Percentiles rank a stretch among this genome's conserved stretches.
These are phyloP conservation scores for Tolypocladium pustulatum DNA, from an alignment of 2,329 filamentous ascomycete genomes.

Conservation along the genomic window DNA sequence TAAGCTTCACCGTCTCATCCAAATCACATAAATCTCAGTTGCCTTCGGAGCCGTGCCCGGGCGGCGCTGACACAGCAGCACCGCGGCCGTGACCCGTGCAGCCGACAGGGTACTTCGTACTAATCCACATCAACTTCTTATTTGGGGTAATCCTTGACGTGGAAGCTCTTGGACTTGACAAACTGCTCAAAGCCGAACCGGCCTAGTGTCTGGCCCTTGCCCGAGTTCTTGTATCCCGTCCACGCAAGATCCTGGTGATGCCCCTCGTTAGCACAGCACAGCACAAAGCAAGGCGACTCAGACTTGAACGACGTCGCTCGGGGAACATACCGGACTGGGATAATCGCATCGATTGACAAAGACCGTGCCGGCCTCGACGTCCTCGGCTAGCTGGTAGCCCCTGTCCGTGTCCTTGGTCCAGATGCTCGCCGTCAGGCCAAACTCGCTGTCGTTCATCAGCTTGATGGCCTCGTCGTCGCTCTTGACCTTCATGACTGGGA, in stretches of 20 bases:
- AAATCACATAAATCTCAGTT: background rate
- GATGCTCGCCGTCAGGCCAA: slow-evolving; percentile 90
- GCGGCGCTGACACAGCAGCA: background rate
- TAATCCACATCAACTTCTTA: slow-evolving; percentile 16
- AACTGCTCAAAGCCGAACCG: slow-evolving; percentile 91
- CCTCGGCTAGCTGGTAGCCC: slow-evolving; percentile 66
- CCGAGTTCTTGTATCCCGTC: slow-evolving; percentile 97
- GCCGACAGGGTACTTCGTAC: background rate
- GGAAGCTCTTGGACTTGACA: slow-evolving; percentile 91
- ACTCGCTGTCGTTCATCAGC: slow-evolving; percentile 91
- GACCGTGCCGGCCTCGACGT: slow-evolving; percentile 85
- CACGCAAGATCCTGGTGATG: slow-evolving; percentile 69
- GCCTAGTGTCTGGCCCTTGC: slow-evolving; percentile 82
- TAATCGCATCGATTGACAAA: slow-evolving; percentile 94
- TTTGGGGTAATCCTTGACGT: slow-evolving; percentile 73
- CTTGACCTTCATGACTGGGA: slow-evolving; percentile 80
- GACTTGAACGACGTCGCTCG: background rate
- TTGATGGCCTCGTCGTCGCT: slow-evolving; percentile 69
- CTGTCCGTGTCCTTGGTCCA: slow-evolving; percentile 82
- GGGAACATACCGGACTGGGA: slow-evolving; percentile 67
- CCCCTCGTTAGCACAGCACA: slow-evolving; percentile 1
- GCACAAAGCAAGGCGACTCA: background rate
- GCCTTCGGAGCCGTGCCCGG: background rate
- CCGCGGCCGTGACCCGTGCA: background rate
- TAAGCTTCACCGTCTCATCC: slow-evolving; percentile 1